These are phyloP conservation scores for Tylopilus balloui DNA, from an alignment of 768 basidiomycete species.

Conservation along the genomic window DNA sequence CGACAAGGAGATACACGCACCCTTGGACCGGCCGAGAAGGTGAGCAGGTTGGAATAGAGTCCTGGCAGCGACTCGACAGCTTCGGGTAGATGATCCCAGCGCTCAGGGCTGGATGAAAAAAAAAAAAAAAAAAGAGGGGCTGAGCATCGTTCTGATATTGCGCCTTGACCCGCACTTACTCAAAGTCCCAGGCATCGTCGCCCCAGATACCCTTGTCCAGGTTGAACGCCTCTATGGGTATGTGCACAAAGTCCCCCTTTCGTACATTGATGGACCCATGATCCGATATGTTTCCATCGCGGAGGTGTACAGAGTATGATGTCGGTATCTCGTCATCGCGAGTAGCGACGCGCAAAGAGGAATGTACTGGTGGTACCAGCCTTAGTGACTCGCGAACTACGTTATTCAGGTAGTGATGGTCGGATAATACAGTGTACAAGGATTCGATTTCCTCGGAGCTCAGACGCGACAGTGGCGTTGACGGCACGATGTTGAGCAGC, in stretches of 20 bases:
- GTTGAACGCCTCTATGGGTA: slow-evolving; percentile 78
- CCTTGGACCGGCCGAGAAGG: slow-evolving; percentile 79
- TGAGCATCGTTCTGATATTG: slow-evolving; percentile 3
- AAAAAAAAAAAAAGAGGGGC: neutral
- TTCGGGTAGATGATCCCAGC: slow-evolving; percentile 77
- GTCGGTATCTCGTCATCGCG: slow-evolving; percentile 76
- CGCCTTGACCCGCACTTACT: slow-evolving; percentile 45
- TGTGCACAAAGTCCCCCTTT: slow-evolving; percentile 72
- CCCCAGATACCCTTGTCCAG: slow-evolving; percentile 78
- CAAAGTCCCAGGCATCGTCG: slow-evolving; percentile 74
- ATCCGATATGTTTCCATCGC: slow-evolving; percentile 43
- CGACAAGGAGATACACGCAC: slow-evolving; percentile 39
- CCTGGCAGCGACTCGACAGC: slow-evolving; percentile 64
- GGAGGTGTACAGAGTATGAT: slow-evolving; percentile 52
- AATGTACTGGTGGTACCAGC: slow-evolving; percentile 77
- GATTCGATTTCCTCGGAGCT: slow-evolving; percentile 64
- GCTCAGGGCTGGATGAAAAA: slow-evolving; percentile 58
- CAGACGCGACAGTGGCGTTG: slow-evolving; percentile 40
- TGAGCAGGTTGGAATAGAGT: slow-evolving; percentile 62
- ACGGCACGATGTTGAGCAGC: slow-evolving; percentile 44
- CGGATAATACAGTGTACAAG: slow-evolving; percentile 49
- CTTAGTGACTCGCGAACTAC: slow-evolving; percentile 73
- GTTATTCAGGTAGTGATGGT: slow-evolving; percentile 70
- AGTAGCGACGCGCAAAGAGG: slow-evolving; percentile 73
- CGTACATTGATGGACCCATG: slow-evolving; percentile 45